phyloP scores from a whole-genome alignment of 192 early-diverging fungal genomes.

The Rhizoclosmatium sp. region DNA sequence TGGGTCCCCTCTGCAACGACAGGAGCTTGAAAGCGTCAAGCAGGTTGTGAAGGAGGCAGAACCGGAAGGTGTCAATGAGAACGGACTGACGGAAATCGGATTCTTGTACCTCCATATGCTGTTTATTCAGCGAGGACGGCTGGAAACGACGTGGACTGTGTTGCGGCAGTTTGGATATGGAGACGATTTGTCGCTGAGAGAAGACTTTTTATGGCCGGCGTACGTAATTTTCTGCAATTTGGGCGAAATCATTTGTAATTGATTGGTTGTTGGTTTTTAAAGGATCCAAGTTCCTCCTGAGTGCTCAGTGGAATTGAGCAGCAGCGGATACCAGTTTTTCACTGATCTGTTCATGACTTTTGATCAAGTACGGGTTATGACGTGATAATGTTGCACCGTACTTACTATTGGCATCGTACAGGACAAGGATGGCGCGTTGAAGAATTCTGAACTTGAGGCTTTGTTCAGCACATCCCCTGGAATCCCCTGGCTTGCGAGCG shows the following conservation, averaged over 20 bases:
- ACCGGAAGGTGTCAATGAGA: conserved; percentile 82
- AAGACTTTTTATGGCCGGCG: conserved; percentile 89
- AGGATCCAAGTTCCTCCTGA: conserved; percentile 89
- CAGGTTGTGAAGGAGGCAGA: conserved; percentile 91
- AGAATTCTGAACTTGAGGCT: conserved; percentile 79
- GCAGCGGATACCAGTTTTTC: conserved; percentile 93
- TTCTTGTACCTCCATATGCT: conserved; percentile 95
- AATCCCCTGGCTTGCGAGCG: conserved; percentile 90
- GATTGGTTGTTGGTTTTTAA: conserved; percentile 63
- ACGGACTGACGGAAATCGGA: conserved; percentile 90
- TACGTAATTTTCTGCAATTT: conserved; percentile 29
- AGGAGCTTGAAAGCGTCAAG: conserved; percentile 96
- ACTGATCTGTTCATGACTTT: conserved; percentile 92
- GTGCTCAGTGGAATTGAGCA: conserved; percentile 93
- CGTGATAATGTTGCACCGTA: conserved; percentile 24
- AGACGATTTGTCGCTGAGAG: conserved; percentile 89
- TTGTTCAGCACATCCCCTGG: conserved; percentile 90
- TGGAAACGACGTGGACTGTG: conserved; percentile 99
- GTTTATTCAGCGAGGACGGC: conserved; percentile 95
- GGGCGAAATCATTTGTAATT: neutral
- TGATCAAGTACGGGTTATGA: conserved; percentile 90
- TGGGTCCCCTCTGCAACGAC: conserved; percentile 91
- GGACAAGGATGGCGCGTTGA: conserved; percentile 97
- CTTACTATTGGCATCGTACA: conserved; percentile 35
- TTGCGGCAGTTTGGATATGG: conserved; percentile 96